Conservation (phyloP, 495 filamentous ascomycete species). For the Talaromyces trachyspermus region DNA sequence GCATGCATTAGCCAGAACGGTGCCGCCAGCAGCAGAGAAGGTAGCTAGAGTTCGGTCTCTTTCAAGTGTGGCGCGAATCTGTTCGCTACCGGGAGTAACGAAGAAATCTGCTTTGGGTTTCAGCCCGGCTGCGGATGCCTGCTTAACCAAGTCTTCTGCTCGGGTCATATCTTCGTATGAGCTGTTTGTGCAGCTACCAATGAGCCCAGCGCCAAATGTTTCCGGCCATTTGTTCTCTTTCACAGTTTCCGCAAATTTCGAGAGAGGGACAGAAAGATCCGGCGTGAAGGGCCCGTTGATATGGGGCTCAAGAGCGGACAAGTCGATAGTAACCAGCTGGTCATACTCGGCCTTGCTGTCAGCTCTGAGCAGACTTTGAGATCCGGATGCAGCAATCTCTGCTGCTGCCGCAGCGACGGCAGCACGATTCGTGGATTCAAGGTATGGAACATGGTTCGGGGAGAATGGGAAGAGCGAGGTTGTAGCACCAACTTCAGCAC, state of each 20-base stretch:
- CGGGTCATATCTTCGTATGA: constrained; percentile 98
- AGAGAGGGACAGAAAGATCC: constrained; percentile 86
- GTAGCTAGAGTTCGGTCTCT: constrained; percentile 76
- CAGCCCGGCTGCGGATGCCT: constrained; percentile 77
- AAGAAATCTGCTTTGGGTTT: constrained; percentile 88
- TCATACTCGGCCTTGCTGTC: constrained; percentile 83
- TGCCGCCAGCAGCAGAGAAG: constrained; percentile 81
- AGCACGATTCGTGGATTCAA: constrained; percentile 72
- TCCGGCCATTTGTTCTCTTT: constrained; percentile 82
- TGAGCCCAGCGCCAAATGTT: constrained; percentile 83
- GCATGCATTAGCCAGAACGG: constrained; percentile 89
- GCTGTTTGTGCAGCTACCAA: constrained; percentile 97
- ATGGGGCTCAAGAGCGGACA: constrained; percentile 87
- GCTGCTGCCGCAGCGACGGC: constrained; percentile 59
- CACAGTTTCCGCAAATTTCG: constrained; percentile 76
- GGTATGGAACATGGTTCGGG: constrained; percentile 62
- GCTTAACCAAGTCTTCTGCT: constrained; percentile 83
- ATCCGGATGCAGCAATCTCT: constrained; percentile 41
- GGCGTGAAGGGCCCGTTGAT: constrained; percentile 98
- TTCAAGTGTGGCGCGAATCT: constrained; percentile 89
- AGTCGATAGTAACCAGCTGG: constrained; percentile 82
- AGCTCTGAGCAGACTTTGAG: constrained; percentile 56
- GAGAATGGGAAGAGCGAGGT: constrained; percentile 91
- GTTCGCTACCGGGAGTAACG: constrained; percentile 92
- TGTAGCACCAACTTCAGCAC: constrained; percentile 89